These are phyloP conservation scores for Xerocomus brunneocitrinus DNA, from an alignment of 768 basidiomycete species.

Conservation along the genomic window DNA sequence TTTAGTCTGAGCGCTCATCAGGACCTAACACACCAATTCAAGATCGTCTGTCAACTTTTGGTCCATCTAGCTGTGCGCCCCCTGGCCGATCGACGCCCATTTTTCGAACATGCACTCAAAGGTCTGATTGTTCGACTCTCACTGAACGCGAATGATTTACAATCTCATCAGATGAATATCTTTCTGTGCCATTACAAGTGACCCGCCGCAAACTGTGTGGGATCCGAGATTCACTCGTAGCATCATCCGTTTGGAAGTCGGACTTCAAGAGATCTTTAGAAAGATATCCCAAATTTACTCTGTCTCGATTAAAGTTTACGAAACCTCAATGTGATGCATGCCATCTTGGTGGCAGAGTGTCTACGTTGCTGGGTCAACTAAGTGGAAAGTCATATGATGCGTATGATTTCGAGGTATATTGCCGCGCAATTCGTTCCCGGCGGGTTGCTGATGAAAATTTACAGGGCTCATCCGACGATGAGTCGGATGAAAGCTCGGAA, in stretches of 20 bases:
- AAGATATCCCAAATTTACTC: constrained; percentile 59
- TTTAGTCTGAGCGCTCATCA: constrained; percentile 81
- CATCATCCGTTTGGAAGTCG: constrained; percentile 80
- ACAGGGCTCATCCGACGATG: constrained; percentile 21
- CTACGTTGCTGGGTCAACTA: constrained; percentile 57
- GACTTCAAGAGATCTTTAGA: constrained; percentile 63
- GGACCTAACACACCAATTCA: constrained; percentile 76
- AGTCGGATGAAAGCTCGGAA: constrained; percentile 24
- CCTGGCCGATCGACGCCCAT: constrained; percentile 44
- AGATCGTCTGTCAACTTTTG: constrained; percentile 83
- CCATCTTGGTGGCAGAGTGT: constrained; percentile 64
- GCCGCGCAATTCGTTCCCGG: neutral
- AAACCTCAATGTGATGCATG: constrained; percentile 79
- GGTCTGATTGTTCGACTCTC: constrained; percentile 31
- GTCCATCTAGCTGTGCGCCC: constrained; percentile 72
- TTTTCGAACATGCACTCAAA: constrained; percentile 50
- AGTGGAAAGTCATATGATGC: constrained; percentile 66
- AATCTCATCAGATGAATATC: constrained; percentile 52
- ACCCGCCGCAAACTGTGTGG: constrained; percentile 68
- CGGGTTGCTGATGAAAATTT: constrained; percentile 1
- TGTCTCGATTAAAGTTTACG: constrained; percentile 49
- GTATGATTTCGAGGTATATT: constrained; percentile 59
- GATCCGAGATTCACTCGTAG: constrained; percentile 68
- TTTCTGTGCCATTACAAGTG: constrained; percentile 62
- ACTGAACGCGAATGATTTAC: neutral